A percentile compares a stretch with the other conserved stretches of the same genome.
These are phyloP conservation scores for Boletus pseudo-olivaceus DNA, from an alignment of 768 basidiomycete species.

Conservation along the genomic window DNA sequence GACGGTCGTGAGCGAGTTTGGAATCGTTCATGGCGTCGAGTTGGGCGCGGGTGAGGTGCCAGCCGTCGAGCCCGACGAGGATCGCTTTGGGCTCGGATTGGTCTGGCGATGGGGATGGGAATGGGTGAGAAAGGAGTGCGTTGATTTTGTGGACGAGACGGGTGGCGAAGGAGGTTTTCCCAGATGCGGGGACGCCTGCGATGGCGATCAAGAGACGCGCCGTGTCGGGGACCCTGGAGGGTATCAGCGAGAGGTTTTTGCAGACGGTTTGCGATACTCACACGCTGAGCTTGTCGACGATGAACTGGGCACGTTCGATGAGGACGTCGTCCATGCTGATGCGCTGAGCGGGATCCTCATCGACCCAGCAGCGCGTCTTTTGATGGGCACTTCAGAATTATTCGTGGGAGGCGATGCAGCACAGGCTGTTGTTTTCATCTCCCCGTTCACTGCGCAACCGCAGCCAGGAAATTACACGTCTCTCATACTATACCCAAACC, in stretches of 20 bases:
- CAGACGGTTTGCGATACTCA: slow-evolving; percentile 20
- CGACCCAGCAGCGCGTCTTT: no score
- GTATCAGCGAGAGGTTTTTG: neutral
- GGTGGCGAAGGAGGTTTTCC: slow-evolving; percentile 76
- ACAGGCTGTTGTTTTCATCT: no score
- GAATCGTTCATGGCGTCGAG: slow-evolving; percentile 78
- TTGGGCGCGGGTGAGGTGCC: slow-evolving; percentile 81
- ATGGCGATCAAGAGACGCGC: slow-evolving; percentile 67
- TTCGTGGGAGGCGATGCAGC: neutral
- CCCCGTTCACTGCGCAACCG: no score
- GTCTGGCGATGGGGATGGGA: no score
- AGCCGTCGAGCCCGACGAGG: slow-evolving; percentile 84
- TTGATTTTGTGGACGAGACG: slow-evolving; percentile 57
- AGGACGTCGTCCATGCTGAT: slow-evolving; percentile 38
- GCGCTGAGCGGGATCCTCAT: no score
- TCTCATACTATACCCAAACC: no score
- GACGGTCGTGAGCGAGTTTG: slow-evolving; percentile 67
- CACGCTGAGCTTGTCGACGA: slow-evolving; percentile 38
- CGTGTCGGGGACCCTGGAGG: slow-evolving; percentile 12
- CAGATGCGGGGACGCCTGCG: slow-evolving; percentile 79
- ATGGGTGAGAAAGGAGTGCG: slow-evolving; percentile 35
- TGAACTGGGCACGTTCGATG: slow-evolving; percentile 35
- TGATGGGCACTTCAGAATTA: no score
- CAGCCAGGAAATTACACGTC: no score
- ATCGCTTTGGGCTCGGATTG: slow-evolving; percentile 39